Base-by-base conservation (phyloP, 805 yeast genomes). In the Teunomyces funiuensis region DNA sequence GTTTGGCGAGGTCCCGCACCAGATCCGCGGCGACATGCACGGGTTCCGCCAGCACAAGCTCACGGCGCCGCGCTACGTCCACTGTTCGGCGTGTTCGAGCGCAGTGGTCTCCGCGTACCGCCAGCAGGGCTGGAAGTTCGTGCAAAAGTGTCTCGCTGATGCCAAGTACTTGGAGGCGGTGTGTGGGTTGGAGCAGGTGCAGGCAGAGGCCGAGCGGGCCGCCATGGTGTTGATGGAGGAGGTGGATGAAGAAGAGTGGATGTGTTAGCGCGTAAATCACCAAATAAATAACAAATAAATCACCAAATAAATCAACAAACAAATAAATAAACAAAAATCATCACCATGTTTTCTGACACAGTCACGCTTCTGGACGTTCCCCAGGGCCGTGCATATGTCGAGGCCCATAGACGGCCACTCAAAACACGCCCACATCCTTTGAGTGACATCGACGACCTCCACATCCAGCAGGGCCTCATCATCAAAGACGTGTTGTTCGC, bases 31-130 rank as follows among this genome's bases (percentile, higher is more conserved):
- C 0, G 91, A 83, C 55, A 63, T 95, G 25, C 79, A 77, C 51
- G 74, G 73, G 37, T 88, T 83, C 52, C 76, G 76, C 34, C 81
- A 80, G 11, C 57, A 83, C 43, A 83, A 81, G 50, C 68, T 90
- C 16, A 69, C 72, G 44, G 84, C 95, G 0, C 87, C 87, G 1
- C 80, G 82, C 22, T 95, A 85, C 63, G 68, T 73, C 28, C 71
- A 78, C 52, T 93, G 99, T 61, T 83, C 97, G 0, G 99, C 90
- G 0, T 93, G 99, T 53, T 86, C 96, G 1, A 48, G 63, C 0
- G 51, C 68, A 0, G 83, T 93, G 2, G 51, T 86, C 0, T 61
- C 70, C 3, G 73, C 67, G 7, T 88, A 73, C 63, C 45, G 60
- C 16, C 47, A 55, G 1, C 61, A 69, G 0, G 88, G 88, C 0